Conservation (phyloP, 1,284 basidiomycete species). For the Marasmius fiardii region DNA sequence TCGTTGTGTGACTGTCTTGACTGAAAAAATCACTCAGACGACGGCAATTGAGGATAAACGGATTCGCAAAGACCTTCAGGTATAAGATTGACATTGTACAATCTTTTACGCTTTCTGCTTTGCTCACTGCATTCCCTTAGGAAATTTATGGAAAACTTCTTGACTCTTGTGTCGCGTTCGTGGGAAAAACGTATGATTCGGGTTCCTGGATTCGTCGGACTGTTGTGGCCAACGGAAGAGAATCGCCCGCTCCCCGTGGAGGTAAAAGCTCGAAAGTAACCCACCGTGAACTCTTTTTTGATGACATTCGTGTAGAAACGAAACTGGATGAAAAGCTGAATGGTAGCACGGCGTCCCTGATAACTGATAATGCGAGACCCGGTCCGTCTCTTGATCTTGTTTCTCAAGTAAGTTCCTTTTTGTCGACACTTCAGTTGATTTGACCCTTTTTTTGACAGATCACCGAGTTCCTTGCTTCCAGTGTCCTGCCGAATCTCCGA, state of each 20-base stretch:
- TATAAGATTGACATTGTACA: slow-evolving; percentile 20
- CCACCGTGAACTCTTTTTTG: slow-evolving; percentile 6
- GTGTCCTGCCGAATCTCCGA: slow-evolving; percentile 75
- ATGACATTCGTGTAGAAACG: slow-evolving; percentile 27
- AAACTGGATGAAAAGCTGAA: slow-evolving; percentile 58
- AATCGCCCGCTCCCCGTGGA: slow-evolving; percentile 59
- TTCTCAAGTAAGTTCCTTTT: slow-evolving; percentile 41
- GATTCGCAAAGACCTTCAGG: slow-evolving; percentile 88
- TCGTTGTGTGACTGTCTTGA: slow-evolving; percentile 75
- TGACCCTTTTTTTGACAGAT: slow-evolving; percentile 42
- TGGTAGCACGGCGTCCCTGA: slow-evolving; percentile 37
- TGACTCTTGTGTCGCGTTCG: slow-evolving; percentile 75
- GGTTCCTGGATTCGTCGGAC: slow-evolving; percentile 77
- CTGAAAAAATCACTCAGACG: slow-evolving; percentile 85
- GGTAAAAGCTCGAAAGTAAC: slow-evolving; percentile 25
- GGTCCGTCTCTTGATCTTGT: slow-evolving; percentile 44
- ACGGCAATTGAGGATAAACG: slow-evolving; percentile 88
- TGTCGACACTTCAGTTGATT: not conserved
- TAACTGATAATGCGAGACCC: slow-evolving; percentile 38
- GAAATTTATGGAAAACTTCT: slow-evolving; percentile 86
- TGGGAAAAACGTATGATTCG: slow-evolving; percentile 73
- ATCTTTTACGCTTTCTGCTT: not conserved
- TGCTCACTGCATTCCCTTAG: slow-evolving; percentile 28
- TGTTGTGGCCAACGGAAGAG: slow-evolving; percentile 57
- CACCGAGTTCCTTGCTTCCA: slow-evolving; percentile 68